These are phyloP conservation scores for Malassezia obtusa DNA, from an alignment of 1,284 basidiomycete species.

Conservation along the genomic window DNA sequence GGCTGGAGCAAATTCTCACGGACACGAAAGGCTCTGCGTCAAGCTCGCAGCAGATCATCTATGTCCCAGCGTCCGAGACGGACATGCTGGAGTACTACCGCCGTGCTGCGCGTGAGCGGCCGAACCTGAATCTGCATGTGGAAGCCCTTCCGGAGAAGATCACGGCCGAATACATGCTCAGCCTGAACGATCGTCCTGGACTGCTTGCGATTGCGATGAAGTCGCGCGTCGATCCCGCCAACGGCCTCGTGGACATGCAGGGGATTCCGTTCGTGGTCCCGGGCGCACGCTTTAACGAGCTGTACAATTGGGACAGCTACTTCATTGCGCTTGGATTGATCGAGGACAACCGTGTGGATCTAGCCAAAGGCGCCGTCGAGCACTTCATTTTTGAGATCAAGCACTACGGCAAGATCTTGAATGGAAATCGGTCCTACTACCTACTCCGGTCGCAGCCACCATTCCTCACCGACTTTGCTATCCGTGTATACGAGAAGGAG, in stretches of 20 bases:
- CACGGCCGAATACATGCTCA: constrained; percentile 79
- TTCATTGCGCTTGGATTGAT: constrained; percentile 87
- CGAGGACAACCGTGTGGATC: constrained; percentile 80
- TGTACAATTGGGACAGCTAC: constrained; percentile 58
- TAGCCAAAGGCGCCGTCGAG: constrained; percentile 94
- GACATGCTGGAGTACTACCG: constrained; percentile 87
- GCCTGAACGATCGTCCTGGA: constrained; percentile 83
- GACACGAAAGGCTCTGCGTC: constrained; percentile 69
- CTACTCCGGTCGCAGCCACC: constrained; percentile 91
- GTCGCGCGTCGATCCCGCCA: constrained; percentile 60
- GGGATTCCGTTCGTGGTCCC: constrained; percentile 91
- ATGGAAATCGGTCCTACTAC: constrained; percentile 54
- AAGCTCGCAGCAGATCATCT: constrained; percentile 63
- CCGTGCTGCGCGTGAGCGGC: constrained; percentile 50
- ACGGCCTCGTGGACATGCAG: constrained; percentile 60
- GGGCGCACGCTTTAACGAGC: constrained; percentile 94
- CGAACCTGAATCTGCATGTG: constrained; percentile 77
- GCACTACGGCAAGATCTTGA: constrained; percentile 71
- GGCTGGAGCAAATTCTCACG: constrained; percentile 86
- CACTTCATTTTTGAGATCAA: constrained; percentile 99
- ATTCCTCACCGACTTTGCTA: constrained; percentile 94
- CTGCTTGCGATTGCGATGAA: constrained; percentile 87
- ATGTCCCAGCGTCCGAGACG: constrained; percentile 81
- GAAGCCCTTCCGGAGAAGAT: constrained; percentile 79
- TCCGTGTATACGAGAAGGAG: constrained; percentile 67